Evolutionary conservation across 1,284 basidiomycete genomes (phyloP).

Genomic region (Rhodotorula sp.): DNA sequence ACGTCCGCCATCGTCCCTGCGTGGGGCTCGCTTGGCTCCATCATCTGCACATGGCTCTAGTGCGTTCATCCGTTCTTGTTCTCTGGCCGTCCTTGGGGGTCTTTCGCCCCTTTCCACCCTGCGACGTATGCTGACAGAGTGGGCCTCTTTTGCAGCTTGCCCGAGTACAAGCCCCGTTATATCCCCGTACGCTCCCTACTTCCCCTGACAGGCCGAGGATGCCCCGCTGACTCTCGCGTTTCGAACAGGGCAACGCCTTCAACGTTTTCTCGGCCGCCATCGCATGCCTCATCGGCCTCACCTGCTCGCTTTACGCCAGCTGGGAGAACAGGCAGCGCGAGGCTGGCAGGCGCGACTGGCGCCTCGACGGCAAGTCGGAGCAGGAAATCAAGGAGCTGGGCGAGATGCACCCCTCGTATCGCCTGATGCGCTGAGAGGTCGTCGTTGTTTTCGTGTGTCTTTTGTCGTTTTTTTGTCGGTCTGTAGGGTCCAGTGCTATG

Average conservation of each 20-base stretch:
- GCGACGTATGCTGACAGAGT: background rate
- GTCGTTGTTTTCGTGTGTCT: too few relatives aligned
- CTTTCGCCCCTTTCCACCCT: background rate
- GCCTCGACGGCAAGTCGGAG: constrained; percentile 37
- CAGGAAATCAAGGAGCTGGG: constrained; percentile 35
- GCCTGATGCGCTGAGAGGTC: constrained; percentile 21
- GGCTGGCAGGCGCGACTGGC: constrained; percentile 37
- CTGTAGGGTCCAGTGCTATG: too few relatives aligned
- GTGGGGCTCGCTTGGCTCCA: constrained; percentile 26
- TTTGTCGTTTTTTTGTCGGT: too few relatives aligned
- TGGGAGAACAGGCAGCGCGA: constrained; percentile 41
- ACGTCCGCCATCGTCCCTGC: constrained; percentile 36
- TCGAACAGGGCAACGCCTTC: constrained; percentile 23
- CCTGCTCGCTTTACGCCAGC: constrained; percentile 25
- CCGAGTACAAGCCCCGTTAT: background rate
- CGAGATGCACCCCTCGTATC: constrained; percentile 37
- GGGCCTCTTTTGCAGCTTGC: background rate
- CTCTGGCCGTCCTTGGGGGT: background rate
- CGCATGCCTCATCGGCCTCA: constrained; percentile 12
- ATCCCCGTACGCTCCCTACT: background rate
- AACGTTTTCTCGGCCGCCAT: constrained; percentile 18
- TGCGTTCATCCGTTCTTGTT: constrained; percentile 6
- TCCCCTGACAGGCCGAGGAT: background rate
- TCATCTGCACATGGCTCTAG: constrained; percentile 35
- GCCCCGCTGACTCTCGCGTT: background rate